A percentile compares a stretch with the other conserved stretches of the same genome.
These are phyloP conservation scores for Mycogone perniciosa DNA, from an alignment of 2,329 filamentous ascomycete genomes.

Conservation along the genomic window DNA sequence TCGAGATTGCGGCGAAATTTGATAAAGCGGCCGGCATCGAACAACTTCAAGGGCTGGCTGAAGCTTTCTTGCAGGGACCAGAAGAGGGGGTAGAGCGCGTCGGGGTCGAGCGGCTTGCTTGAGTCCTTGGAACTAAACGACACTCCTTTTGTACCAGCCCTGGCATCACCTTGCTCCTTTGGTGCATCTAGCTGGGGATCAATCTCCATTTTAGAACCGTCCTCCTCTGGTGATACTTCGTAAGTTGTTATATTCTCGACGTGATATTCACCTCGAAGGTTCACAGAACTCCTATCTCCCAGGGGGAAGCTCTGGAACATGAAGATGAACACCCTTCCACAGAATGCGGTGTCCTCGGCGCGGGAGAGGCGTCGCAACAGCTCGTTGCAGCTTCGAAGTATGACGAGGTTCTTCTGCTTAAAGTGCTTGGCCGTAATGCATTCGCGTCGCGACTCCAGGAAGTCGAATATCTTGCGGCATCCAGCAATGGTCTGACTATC, in stretches of 20 bases:
- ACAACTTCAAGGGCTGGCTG: conserved; percentile 80
- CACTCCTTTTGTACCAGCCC: conserved; percentile 34
- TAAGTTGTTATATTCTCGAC: conserved; percentile 90
- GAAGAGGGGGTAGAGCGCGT: conserved; percentile 80
- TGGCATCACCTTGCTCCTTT: conserved; percentile 27
- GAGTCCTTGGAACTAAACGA: conserved; percentile 36
- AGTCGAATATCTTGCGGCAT: conserved; percentile 88
- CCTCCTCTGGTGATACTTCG: conserved; percentile 37
- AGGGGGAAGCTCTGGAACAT: conserved; percentile 96
- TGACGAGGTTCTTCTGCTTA: conserved; percentile 77
- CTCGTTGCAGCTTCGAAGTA: conserved; percentile 93
- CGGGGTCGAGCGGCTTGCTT: conserved; percentile 55
- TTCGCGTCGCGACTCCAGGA: conserved; percentile 87
- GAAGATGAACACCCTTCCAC: conserved; percentile 95
- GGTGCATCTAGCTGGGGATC: conserved; percentile 43
- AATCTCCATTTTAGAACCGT: conserved; percentile 53
- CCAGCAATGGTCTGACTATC: conserved; percentile 93
- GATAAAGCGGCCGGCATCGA: conserved; percentile 63
- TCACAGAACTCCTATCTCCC: conserved; percentile 95
- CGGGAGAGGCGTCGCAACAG: conserved; percentile 87
- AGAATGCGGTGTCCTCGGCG: conserved; percentile 95
- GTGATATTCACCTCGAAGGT: conserved; percentile 92
- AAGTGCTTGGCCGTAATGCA: conserved; percentile 76
- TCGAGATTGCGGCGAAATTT: conserved; percentile 76
- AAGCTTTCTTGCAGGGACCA: conserved; percentile 92